Percentiles rank a stretch among this genome's conserved stretches.
Evolutionary conservation across 2,329 filamentous ascomycete genomes (phyloP).

Genomic region (Colletotrichum sp.): DNA sequence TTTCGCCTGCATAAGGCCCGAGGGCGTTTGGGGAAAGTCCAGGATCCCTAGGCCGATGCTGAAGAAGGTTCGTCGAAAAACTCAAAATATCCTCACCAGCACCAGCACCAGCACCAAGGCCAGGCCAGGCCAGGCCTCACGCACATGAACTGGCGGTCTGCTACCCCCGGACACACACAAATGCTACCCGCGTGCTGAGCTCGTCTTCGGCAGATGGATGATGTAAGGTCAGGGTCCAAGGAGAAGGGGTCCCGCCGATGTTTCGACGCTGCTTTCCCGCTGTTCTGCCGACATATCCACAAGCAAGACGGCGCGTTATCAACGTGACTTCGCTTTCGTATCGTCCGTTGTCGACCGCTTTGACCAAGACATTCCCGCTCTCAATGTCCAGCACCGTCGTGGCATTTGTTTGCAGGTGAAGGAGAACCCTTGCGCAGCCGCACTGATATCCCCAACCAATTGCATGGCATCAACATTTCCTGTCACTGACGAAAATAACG

Average conservation of each 20-base stretch:
- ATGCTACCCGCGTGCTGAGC: not conserved
- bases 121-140: not conserved
- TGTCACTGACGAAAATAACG: not conserved
- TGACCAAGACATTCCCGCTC: not conserved
- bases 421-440: not conserved
- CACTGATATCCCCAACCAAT: not conserved
- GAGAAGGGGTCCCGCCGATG: not conserved
- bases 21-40: not conserved
- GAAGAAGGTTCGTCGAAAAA: conserved; percentile 8
- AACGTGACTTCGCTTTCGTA: not conserved
- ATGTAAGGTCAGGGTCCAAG: not conserved
- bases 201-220: not conserved
- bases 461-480: not conserved
- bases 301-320: not conserved
- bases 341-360: not conserved
- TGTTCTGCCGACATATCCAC: not conserved
- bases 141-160: not conserved
- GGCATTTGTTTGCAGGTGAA: not conserved
- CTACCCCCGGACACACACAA: not conserved
- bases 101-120: not conserved
- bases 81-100: not conserved
- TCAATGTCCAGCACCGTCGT: not conserved
- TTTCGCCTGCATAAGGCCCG: not conserved
- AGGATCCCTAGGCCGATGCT: not conserved
- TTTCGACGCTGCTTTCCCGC: not conserved